phyloP scores from a whole-genome alignment of 129 eudicot genomes.

The Glebionis coronaria region DNA sequence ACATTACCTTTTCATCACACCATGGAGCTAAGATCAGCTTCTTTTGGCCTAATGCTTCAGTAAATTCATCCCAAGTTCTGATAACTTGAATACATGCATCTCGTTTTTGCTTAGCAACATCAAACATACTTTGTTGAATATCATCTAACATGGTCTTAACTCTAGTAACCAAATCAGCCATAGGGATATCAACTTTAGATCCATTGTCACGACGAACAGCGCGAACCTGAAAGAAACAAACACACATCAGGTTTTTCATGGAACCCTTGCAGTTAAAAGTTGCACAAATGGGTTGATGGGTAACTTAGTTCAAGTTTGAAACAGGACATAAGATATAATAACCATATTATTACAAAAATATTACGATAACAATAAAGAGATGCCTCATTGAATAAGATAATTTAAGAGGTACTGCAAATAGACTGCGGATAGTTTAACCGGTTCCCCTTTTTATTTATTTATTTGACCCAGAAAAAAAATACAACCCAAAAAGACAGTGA shows the following conservation, averaged over 20 bases:
- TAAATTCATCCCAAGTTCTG: slow-evolving; percentile 70
- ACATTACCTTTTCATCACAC: slow-evolving; percentile 58
- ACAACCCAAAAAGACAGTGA: no score
- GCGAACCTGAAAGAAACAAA: slow-evolving; percentile 38
- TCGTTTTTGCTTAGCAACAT: slow-evolving; percentile 60
- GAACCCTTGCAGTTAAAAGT: background rate
- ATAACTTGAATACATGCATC: slow-evolving; percentile 62
- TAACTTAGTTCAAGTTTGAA: no score
- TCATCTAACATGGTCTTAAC: slow-evolving; percentile 43
- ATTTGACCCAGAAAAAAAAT: no score
- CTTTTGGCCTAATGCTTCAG: slow-evolving; percentile 49
- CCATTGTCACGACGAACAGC: slow-evolving; percentile 65
- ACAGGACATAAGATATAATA: no score
- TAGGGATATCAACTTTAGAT: slow-evolving; percentile 50
- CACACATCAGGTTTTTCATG: background rate
- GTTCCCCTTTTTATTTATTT: no score
- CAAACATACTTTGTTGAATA: slow-evolving; percentile 55
- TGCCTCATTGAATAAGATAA: no score
- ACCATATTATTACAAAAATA: no score
- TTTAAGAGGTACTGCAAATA: no score
- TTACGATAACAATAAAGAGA: no score
- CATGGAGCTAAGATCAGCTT: slow-evolving; percentile 75
- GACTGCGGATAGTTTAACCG: no score
- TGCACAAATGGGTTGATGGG: no score
- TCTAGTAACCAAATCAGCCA: slow-evolving; percentile 46